A percentile compares a stretch with the other conserved stretches of the same genome.
Conservation (phyloP, 768 basidiomycete genomes). For the Mycena capillaripes region DNA sequence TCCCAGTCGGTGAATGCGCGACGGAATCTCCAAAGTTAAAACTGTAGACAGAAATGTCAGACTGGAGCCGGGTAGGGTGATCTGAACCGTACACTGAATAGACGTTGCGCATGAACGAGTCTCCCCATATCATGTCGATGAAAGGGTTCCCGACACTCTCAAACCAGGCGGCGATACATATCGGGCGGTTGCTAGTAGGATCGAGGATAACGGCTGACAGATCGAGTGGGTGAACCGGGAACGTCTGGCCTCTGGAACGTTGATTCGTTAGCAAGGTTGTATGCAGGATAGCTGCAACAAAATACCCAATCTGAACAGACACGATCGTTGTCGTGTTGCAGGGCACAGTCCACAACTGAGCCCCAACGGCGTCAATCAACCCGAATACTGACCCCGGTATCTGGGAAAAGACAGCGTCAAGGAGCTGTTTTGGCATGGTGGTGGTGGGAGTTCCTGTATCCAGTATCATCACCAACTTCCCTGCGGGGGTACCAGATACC, state of each 20-base stretch:
- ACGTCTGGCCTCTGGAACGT: neutral
- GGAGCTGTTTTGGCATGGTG: neutral
- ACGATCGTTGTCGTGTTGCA: neutral
- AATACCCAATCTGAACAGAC: neutral
- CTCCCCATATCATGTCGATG: neutral
- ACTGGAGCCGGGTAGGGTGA: neutral
- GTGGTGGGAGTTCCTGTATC: neutral
- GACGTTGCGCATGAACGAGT: conserved; percentile 14
- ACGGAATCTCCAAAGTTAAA: conserved; percentile 9
- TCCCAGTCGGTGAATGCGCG: neutral
- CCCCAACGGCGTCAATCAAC: no score
- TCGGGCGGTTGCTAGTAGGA: neutral
- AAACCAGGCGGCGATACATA: neutral
- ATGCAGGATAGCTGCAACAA: neutral
- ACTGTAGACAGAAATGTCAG: neutral
- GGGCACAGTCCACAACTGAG: neutral
- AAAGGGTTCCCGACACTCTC: neutral
- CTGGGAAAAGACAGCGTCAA: neutral
- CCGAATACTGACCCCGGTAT: neutral
- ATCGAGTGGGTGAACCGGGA: conserved; percentile 13
- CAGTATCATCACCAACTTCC: neutral
- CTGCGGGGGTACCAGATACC: neutral
- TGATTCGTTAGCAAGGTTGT: neutral
- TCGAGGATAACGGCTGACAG: neutral
- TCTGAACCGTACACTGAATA: conserved; percentile 11